Conservation (phyloP, 331 rosid species). For the Quercus lobata region DNA sequence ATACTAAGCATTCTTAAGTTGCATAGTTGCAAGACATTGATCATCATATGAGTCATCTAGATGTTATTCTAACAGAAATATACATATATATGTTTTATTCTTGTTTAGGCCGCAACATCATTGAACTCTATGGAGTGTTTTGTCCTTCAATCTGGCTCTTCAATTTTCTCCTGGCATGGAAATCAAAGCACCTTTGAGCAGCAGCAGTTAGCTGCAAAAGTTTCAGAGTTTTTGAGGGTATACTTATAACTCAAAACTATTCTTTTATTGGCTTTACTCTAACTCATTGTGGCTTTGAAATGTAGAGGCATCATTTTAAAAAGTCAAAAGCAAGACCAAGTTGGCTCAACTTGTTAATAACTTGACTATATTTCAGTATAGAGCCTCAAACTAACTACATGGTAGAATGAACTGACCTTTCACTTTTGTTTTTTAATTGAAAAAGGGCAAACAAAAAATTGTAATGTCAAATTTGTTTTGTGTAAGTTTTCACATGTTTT, state of each 20-base stretch:
- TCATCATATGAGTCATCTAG: conserved; percentile 3
- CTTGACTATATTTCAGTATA: conserved; percentile 1
- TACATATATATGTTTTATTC: conserved; percentile 1
- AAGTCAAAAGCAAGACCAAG: conserved; percentile 10
- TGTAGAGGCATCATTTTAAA: conserved; percentile 5
- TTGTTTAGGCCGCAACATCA: conserved; percentile 76
- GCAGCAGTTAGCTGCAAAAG: conserved; percentile 84
- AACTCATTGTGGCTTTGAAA: conserved; percentile 6
- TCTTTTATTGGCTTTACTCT: not conserved
- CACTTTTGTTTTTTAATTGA: not conserved
- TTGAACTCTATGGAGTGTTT: conserved; percentile 78
- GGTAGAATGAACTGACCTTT: not conserved
- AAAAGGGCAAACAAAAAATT: not conserved
- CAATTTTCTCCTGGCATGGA: conserved; percentile 92
- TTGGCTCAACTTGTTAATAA: conserved; percentile 6
- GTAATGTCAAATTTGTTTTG: not conserved
- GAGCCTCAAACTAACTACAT: not conserved
- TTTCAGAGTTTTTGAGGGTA: conserved; percentile 89
- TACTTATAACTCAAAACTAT: not conserved
- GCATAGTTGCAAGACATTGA: not conserved
- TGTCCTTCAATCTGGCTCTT: conserved; percentile 81
- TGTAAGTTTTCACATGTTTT: not conserved
- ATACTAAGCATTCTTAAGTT: not conserved
- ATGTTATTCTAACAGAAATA: conserved; percentile 11
- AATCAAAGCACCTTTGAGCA: conserved; percentile 80